Conservation (phyloP, 179 eudicot genomes). For the Silene vulgaris region DNA sequence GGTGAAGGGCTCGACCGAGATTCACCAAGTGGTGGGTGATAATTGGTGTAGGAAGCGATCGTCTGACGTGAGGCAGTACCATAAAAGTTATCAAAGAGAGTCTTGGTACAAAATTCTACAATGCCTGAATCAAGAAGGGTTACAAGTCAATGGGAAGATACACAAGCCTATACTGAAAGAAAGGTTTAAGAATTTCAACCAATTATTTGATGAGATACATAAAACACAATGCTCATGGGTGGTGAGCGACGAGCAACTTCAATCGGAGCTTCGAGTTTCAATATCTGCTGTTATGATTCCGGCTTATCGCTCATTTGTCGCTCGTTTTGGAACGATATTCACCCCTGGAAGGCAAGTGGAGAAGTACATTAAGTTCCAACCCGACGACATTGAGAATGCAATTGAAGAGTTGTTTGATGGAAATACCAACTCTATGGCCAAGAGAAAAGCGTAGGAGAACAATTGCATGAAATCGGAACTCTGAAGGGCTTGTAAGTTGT, state of each 20-base stretch:
- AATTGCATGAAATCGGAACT: neutral
- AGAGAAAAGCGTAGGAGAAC: conserved; percentile 35
- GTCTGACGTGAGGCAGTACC: conserved; percentile 53
- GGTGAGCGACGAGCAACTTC: conserved; percentile 71
- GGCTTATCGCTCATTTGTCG: conserved; percentile 63
- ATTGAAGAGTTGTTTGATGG: conserved; percentile 76
- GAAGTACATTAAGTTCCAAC: conserved; percentile 71
- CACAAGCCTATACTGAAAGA: conserved; percentile 62
- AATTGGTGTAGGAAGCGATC: conserved; percentile 58
- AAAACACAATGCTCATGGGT: conserved; percentile 64
- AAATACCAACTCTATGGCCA: conserved; percentile 35
- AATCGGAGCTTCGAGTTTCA: conserved; percentile 78
- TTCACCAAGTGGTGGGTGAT: conserved; percentile 50
- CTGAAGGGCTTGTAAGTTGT: neutral
- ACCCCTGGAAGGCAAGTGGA: conserved; percentile 72
- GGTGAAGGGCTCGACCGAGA: conserved; percentile 48
- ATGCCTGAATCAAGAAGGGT: conserved; percentile 52
- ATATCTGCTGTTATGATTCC: conserved; percentile 73
- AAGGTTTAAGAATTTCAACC: conserved; percentile 65
- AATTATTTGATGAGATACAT: conserved; percentile 62
- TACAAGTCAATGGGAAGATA: conserved; percentile 54
- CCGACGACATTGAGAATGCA: conserved; percentile 60
- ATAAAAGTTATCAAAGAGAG: conserved; percentile 61
- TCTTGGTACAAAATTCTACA: conserved; percentile 57
- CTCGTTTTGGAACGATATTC: conserved; percentile 49